Evolutionary conservation across 2,329 filamentous ascomycete species (phyloP).

Genomic region (Fusarium scirpi): DNA sequence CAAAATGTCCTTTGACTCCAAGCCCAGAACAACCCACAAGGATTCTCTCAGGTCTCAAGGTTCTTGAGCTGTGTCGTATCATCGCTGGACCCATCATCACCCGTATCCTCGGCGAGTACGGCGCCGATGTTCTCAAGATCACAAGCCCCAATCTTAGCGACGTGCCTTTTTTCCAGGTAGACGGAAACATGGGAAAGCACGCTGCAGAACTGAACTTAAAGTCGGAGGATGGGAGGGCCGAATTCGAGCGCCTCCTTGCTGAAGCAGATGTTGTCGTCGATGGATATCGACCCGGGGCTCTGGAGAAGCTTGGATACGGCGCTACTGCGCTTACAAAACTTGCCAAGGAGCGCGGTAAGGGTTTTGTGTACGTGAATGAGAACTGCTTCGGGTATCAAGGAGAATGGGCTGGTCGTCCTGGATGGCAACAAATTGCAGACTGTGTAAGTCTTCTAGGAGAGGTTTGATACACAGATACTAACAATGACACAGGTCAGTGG

Average conservation of each 20-base stretch:
- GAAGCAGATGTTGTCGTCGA: constrained; percentile 75
- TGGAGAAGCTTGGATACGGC: constrained; percentile 73
- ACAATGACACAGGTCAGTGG: constrained; percentile 60
- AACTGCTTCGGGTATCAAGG: constrained; percentile 74
- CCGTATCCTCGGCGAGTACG: constrained; percentile 78
- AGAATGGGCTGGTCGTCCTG: constrained; percentile 72
- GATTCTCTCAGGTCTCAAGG: constrained; percentile 71
- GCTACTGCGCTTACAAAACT: constrained; percentile 65
- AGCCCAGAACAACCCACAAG: constrained; percentile 39
- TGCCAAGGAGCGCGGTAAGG: constrained; percentile 67
- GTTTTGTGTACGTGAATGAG: constrained; percentile 76
- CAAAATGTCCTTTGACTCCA: constrained; percentile 56
- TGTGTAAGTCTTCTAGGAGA: constrained; percentile 54
- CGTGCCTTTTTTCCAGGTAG: constrained; percentile 78
- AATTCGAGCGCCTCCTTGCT: constrained; percentile 69
- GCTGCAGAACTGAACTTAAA: constrained; percentile 73
- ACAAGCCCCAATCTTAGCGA: constrained; percentile 76
- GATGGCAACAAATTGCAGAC: constrained; percentile 80
- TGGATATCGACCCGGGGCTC: constrained; percentile 75
- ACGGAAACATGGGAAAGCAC: constrained; percentile 79
- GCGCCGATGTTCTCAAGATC: constrained; percentile 79
- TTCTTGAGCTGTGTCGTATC: constrained; percentile 80
- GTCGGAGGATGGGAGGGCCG: constrained; percentile 60
- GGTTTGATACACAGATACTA: not conserved
- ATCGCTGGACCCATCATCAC: constrained; percentile 81